Evolutionary conservation across 2,329 filamentous ascomycete genomes (phyloP).

Genomic region (Sarocladium kiliense): DNA sequence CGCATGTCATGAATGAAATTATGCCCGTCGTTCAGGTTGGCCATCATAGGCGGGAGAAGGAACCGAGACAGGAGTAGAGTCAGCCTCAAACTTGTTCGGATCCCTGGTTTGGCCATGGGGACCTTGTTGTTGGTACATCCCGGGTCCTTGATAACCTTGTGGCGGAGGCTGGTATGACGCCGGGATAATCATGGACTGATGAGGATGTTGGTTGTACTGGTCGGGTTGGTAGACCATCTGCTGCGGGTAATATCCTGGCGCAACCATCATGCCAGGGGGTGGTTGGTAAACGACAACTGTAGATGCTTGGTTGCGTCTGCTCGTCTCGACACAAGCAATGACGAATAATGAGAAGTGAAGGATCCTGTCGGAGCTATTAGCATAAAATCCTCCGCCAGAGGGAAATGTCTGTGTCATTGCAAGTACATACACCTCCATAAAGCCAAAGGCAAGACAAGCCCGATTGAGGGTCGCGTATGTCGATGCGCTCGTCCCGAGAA

Average conservation of each 20-base stretch:
- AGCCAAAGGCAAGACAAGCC: constrained; percentile 7
- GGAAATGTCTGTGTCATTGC: no score
- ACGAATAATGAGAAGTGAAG: constrained; percentile 17
- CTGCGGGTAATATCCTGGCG: not conserved
- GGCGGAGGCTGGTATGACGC: not conserved
- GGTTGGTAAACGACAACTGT: constrained; percentile 15
- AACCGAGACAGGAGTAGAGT: not conserved
- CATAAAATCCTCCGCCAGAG: no score
- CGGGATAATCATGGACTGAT: not conserved
- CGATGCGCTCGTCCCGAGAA: not conserved
- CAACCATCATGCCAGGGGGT: not conserved
- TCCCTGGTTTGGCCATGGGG: not conserved
- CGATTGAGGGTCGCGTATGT: not conserved
- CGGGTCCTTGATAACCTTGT: not conserved
- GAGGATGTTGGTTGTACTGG: not conserved
- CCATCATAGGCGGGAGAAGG: not conserved
- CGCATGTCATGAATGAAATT: not conserved
- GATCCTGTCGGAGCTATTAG: constrained; percentile 10
- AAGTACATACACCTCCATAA: constrained; percentile 9
- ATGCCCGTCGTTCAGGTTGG: not conserved
- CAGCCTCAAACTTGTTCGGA: not conserved
- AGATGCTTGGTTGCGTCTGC: constrained; percentile 13
- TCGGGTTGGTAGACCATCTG: not conserved
- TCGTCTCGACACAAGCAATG: constrained; percentile 18
- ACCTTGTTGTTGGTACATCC: not conserved